Base-by-base conservation (phyloP, 2,329 filamentous ascomycete species). In the Ophiocordyceps camponoti-leonardi region DNA sequence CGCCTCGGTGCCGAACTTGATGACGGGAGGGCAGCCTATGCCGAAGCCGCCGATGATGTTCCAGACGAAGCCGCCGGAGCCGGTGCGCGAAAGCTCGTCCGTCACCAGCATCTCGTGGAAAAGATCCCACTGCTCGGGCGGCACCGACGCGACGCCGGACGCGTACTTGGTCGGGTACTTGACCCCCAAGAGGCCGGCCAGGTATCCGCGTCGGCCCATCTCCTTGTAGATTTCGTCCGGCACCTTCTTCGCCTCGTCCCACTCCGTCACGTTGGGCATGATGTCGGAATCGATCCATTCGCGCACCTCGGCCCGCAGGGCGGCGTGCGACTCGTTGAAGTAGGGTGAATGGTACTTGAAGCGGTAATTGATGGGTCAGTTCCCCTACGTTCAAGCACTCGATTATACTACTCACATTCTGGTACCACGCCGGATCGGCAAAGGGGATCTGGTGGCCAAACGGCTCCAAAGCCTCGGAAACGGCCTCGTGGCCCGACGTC, bases 41-140 rank as follows among this genome's bases (percentile, higher is more conserved):
- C 87, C 90, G 60, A 86, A 95, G n/a, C 92, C 92, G 54, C 90
- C 92, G 51, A 96, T 82, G 56, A 96, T 69, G 64, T 94, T 94
- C 92, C 92, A 96, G 20, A 96, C 87, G 51, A 96, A 83, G 48
- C 92, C 92, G 57, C 92, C 92, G 43, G 85, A 93, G 46, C 82
- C 92, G 44, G 79, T 72, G 46, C 92, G 85, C 37, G 86, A 94
- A 41, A 98, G 69, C 73, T 98, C 92, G 55, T 98, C 92, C 1
- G 90, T 96, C 48, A 98, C 61, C 41, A 96, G 73, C 77, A 96
- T 75, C 73, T 98, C 92, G 67, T 98, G 92, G 79, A 96, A 98
- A 41, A 94, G 77, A 67, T 98, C 92, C 90, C 90, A 98, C 61
- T 92, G 81, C 67, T 95, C 86, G 0, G 84, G 70, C 0, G 82